These are phyloP conservation scores for Chlamydomonas sphaeroides DNA, from an alignment of 139 green algal species.

Conservation along the genomic window DNA sequence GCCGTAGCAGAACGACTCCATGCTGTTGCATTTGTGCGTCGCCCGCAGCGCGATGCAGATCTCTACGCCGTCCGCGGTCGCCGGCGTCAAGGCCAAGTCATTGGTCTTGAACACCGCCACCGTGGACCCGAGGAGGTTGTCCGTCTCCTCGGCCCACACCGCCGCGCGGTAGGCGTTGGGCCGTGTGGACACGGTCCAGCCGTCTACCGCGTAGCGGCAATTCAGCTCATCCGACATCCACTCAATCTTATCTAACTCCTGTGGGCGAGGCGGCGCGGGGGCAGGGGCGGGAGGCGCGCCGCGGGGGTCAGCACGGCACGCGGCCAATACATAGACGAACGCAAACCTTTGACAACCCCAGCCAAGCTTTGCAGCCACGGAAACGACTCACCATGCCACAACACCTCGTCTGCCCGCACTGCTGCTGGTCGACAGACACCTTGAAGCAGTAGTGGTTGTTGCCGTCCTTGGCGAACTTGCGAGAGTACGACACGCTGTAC, in stretches of 20 bases:
- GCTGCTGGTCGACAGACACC: neutral
- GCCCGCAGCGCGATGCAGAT: slow-evolving; percentile 21
- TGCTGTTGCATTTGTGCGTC: neutral
- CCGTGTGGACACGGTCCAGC: slow-evolving; percentile 12
- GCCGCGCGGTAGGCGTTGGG: neutral
- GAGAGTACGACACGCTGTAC: slow-evolving; percentile 10
- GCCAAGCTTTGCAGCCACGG: too few relatives aligned
- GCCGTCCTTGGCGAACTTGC: neutral
- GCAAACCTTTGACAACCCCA: too few relatives aligned
- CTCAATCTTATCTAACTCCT: slow-evolving; percentile 25
- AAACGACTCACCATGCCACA: too few relatives aligned
- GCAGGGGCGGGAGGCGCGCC: too few relatives aligned
- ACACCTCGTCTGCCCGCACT: too few relatives aligned
- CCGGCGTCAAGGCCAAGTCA: neutral
- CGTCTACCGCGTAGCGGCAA: neutral
- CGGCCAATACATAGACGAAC: too few relatives aligned
- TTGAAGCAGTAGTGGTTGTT: slow-evolving; percentile 28
- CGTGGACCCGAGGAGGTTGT: neutral
- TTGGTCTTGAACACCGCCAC: slow-evolving; percentile 21
- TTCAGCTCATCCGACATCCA: neutral
- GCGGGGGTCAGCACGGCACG: too few relatives aligned
- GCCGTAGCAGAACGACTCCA: slow-evolving; percentile 21
- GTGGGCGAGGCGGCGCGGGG: too few relatives aligned
- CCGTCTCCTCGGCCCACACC: neutral
- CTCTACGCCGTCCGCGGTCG: neutral